Evolutionary conservation across 345 rosid genomes (phyloP).

Genomic region (Excoecaria agallocha): DNA sequence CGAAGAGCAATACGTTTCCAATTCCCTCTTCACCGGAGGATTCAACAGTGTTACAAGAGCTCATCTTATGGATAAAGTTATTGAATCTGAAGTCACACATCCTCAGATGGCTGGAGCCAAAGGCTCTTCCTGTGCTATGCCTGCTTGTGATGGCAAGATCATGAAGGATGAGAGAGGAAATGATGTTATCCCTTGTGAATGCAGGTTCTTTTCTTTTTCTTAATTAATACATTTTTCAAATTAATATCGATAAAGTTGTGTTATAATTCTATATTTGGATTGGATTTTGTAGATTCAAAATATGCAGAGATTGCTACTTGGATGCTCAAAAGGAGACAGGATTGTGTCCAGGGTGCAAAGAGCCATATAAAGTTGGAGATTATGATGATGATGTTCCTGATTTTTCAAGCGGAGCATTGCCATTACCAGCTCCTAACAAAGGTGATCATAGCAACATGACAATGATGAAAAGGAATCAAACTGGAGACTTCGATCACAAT

Average conservation of each 20-base stretch:
- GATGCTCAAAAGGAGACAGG: slow-evolving; percentile 87
- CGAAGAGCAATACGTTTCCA: slow-evolving; percentile 89
- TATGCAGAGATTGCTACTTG: slow-evolving; percentile 85
- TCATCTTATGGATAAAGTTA: slow-evolving; percentile 96
- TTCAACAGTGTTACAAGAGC: slow-evolving; percentile 94
- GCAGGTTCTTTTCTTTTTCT: slow-evolving; percentile 42
- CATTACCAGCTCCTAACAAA: slow-evolving; percentile 58
- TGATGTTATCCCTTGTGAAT: slow-evolving; percentile 83
- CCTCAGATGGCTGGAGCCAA: slow-evolving; percentile 96
- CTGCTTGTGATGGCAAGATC: slow-evolving; percentile 87
- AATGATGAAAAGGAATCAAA: slow-evolving; percentile 80
- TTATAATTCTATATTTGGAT: no score
- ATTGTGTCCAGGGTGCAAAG: slow-evolving; percentile 92
- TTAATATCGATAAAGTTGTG: no score
- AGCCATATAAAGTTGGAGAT: slow-evolving; percentile 64
- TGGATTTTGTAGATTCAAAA: no score
- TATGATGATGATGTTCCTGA: slow-evolving; percentile 61
- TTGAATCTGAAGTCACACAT: slow-evolving; percentile 86
- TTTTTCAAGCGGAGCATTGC: slow-evolving; percentile 58
- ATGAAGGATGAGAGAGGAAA: slow-evolving; percentile 90
- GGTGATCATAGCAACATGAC: slow-evolving; percentile 57
- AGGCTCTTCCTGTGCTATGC: slow-evolving; percentile 81
- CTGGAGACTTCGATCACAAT: slow-evolving; percentile 82
- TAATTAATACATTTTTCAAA: neutral
- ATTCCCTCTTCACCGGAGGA: slow-evolving; percentile 88